Conservation (phyloP, 129 eudicot species). For the Pseudognaphalium luteoalbum region DNA sequence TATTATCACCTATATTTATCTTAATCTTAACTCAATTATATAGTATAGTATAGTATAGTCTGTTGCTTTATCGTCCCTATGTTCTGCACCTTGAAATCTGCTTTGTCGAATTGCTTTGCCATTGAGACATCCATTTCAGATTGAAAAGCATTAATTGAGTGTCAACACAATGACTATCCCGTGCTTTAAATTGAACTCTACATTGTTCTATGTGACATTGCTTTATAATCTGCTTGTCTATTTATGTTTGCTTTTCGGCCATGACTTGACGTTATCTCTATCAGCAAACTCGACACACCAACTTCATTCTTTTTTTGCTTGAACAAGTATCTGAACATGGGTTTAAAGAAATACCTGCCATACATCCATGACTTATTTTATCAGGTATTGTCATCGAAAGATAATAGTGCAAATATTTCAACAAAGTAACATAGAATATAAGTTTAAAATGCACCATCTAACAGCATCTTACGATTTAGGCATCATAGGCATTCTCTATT, state of each 20-base stretch:
- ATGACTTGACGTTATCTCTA: background rate
- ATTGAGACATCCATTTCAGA: background rate
- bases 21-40: background rate
- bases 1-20: background rate
- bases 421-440: background rate
- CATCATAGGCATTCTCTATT: background rate
- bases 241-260: constrained; percentile 1
- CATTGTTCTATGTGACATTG: background rate
- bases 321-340: background rate
- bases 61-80: background rate
- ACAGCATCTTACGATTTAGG: background rate
- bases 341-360: background rate
- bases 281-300: background rate
- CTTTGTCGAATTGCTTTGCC: background rate
- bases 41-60: background rate
- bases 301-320: background rate
- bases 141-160: background rate
- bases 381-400: background rate
- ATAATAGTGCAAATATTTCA: background rate
- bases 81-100: background rate
- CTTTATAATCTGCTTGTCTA: background rate
- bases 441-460: background rate
- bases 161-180: background rate
- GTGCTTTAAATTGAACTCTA: background rate
- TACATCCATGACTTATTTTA: background rate